A percentile compares a stretch with the other conserved stretches of the same genome.
phyloP scores from a whole-genome alignment of 176 grass and related monocot species.

The Aegilops umbellulata region DNA sequence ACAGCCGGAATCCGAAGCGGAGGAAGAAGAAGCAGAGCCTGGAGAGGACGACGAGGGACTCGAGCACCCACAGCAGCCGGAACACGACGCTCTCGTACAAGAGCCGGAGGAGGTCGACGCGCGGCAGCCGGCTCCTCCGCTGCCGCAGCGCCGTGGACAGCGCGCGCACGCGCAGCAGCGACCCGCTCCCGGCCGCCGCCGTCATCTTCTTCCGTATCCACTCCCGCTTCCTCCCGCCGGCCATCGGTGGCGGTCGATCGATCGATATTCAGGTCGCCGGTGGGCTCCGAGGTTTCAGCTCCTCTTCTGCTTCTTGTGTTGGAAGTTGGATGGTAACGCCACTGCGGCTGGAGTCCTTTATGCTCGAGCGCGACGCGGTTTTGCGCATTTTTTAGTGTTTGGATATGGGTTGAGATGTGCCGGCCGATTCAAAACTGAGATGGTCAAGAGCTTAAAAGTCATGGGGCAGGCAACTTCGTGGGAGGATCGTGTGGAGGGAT shows the following conservation, averaged over 20 bases:
- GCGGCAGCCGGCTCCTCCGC: constrained; percentile 7
- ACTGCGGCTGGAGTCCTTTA: background rate
- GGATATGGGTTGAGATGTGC: background rate
- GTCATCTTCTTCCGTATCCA: constrained; percentile 44
- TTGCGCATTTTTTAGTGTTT: background rate
- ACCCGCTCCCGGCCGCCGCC: background rate
- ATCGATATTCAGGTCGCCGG: background rate
- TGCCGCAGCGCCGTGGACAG: constrained; percentile 27
- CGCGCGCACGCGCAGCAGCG: constrained; percentile 19
- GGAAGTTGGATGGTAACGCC: background rate
- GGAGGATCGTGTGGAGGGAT: background rate
- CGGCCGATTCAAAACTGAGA: background rate
- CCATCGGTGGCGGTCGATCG: background rate
- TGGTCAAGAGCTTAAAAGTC: background rate
- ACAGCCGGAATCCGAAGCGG: constrained; percentile 49
- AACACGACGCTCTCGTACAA: constrained; percentile 42
- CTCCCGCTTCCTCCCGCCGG: constrained; percentile 38
- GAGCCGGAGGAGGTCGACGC: background rate
- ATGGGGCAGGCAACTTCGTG: background rate
- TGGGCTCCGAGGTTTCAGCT: background rate
- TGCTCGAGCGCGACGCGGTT: background rate
- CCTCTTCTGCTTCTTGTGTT: background rate
- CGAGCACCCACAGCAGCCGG: constrained; percentile 45
- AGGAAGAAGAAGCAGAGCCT: constrained; percentile 61
- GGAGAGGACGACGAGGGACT: constrained; percentile 44